Evolutionary conservation across 345 rosid genomes (phyloP), one percentile per base, ranked within the genome.

Genomic region (Streptanthus diversifolius): DNA sequence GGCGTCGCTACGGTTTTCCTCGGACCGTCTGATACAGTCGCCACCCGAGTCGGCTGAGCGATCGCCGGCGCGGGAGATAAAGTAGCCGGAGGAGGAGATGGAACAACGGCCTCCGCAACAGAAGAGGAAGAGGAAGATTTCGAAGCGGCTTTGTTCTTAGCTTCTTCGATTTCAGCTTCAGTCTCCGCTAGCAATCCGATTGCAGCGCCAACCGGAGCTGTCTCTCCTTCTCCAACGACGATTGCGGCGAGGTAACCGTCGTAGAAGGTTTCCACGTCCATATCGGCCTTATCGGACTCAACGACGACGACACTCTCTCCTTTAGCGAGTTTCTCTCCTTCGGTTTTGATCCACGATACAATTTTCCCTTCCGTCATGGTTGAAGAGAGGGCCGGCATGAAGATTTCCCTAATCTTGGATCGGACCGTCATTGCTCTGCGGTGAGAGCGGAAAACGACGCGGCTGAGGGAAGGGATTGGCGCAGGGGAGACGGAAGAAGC

Each of bases 341-440:
- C 97, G 24, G 96, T 89, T 81, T 86, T 93, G 79, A 88, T 79
- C 98, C 98, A 93, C 7, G 96, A 91, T 25, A 91, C 98, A 80
- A 93, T 93, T 82, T 93, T 93, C 47, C 97, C 98, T 81, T 93
- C 98, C n/a, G 96, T 90, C 98, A 93, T 93, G 68, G 98, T 91
- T 72, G 98, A 93, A 64, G 97, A 91, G 70, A 93, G 95, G 5
- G 98, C 95, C 6, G 97, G 98, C 97, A 93, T 93, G 86, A 93
- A 93, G 71, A 93, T 93, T 79, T 93, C 97, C n/a, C 97, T 85
- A 74, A 93, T 87, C 86, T 91, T 93, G 29, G 96, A 80, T 32
- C 86, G 87, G 43, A 93, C 86, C 6, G 82, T 68, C 72, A 81
- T 63, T 33, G 43, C 48, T 29, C 82, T 54, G 27, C 79, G 77